These are phyloP conservation scores for Colletotrichum brevisporum DNA, from an alignment of 2,329 filamentous ascomycete species.

Conservation along the genomic window DNA sequence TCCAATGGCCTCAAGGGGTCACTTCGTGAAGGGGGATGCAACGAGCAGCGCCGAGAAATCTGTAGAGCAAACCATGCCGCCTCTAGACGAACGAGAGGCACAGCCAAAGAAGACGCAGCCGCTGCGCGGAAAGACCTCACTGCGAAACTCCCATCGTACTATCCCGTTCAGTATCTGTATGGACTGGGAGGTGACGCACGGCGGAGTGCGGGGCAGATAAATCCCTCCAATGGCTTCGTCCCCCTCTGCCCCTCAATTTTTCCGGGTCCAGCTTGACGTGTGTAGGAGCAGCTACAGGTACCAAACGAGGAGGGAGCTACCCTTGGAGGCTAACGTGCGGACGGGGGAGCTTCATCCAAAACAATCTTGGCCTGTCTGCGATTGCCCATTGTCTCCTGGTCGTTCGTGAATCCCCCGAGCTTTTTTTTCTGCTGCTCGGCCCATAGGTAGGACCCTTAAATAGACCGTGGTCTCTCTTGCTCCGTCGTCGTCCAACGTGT, in stretches of 20 bases:
- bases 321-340: conserved; percentile 1
- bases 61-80: neutral
- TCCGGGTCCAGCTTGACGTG: conserved; percentile 45
- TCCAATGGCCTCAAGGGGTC: neutral
- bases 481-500: neutral
- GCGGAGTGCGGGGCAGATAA: conserved; percentile 38
- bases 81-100: neutral
- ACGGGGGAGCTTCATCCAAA: conserved; percentile 36
- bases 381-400: conserved; percentile 15
- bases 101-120: neutral
- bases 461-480: conserved; percentile 19
- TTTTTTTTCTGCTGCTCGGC: conserved; percentile 15
- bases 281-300: conserved; percentile 6
- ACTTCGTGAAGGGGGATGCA: neutral
- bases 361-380: conserved; percentile 9
- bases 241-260: conserved; percentile 54
- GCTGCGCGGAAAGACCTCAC: neutral
- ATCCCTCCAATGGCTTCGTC: conserved; percentile 44
- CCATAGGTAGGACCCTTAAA: conserved; percentile 26
- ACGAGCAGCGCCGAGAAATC: conserved; percentile 1
- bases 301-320: conserved; percentile 25
- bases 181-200: conserved; percentile 32
- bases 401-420: conserved; percentile 28
- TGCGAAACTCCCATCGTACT: conserved; percentile 9
- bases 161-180: neutral